Evolutionary conservation across 2,329 filamentous ascomycete genomes (phyloP), one percentile per base, ranked within the genome.

Genomic region (Colletotrichum shisoi): DNA sequence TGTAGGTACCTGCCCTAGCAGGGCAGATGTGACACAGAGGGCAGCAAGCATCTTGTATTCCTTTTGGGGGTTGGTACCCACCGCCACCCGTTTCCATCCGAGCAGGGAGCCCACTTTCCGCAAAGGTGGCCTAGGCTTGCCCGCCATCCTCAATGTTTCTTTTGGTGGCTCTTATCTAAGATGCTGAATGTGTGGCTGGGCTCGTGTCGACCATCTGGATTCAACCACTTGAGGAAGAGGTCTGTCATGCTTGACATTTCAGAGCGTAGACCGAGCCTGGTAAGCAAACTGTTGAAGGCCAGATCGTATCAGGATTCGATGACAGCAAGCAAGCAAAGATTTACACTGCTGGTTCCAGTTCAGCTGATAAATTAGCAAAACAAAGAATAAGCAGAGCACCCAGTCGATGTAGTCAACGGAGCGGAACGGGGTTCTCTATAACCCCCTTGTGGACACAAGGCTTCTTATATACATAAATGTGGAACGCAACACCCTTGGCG

Each of bases 1-100:
- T n/a, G n/a, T n/a, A n/a, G n/a, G n/a, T n/a, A n/a, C n/a, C n/a
- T n/a, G n/a, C n/a, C n/a, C n/a, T n/a, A n/a, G n/a, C n/a, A n/a
- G n/a, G n/a, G n/a, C n/a, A n/a, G n/a, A n/a, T n/a, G n/a, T n/a
- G n/a, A n/a, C n/a, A n/a, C n/a, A n/a, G n/a, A n/a, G n/a, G 27
- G 39, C 24, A 56, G 53, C 53, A 45, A 24, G 46, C 42, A 15
- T 24, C 31, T 51, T 5, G 12, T 34, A 9, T 49, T 19, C 19
- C 17, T 17, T 15, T 27, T 4, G 13, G 9, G 9, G 51, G 24
- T 45, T 27, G 31, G 62, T 42, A 44, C 62, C 60, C 61, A 49
- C 54, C 64, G 54, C 54, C 42, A 64, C 61, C 65, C 65, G 65
- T 49, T 67, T 60, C 61, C 65, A 67, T 64, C 61, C 65, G 65